Evolutionary conservation across 1,139 yeast species (phyloP).

Genomic region (Blastobotrys proliferans): DNA sequence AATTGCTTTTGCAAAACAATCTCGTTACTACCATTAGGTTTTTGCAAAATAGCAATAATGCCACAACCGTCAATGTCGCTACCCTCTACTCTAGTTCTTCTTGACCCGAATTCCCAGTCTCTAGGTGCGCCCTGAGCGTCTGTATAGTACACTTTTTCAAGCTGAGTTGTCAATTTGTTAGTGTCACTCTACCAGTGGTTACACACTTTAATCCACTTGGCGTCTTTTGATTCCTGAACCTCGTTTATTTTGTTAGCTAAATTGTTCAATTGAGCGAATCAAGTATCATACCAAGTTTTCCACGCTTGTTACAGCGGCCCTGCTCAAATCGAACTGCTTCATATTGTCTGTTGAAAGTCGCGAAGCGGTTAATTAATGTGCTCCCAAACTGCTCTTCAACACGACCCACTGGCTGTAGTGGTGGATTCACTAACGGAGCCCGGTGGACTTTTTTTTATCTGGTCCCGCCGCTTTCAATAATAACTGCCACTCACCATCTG

Average conservation of each 20-base stretch:
- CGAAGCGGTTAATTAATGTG: neutral
- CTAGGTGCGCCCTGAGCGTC: slow-evolving; percentile 39
- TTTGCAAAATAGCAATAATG: slow-evolving; percentile 64
- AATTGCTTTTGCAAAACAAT: slow-evolving; percentile 80
- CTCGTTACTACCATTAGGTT: slow-evolving; percentile 48
- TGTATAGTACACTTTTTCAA: slow-evolving; percentile 56
- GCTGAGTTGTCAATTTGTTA: too few relatives aligned
- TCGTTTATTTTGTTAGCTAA: slow-evolving; percentile 13
- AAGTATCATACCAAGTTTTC: slow-evolving; percentile 30
- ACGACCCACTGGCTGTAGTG: neutral
- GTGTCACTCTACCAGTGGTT: too few relatives aligned
- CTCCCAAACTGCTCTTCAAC: too few relatives aligned
- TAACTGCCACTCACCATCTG: too few relatives aligned
- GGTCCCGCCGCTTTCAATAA: too few relatives aligned
- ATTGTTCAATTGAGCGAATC: too few relatives aligned
- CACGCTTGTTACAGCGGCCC: slow-evolving; percentile 35
- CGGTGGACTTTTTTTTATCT: too few relatives aligned
- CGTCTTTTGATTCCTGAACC: slow-evolving; percentile 41
- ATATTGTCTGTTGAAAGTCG: neutral
- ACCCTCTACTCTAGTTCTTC: slow-evolving; percentile 70
- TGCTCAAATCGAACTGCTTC: slow-evolving; percentile 22
- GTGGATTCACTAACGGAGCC: neutral
- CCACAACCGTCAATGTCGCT: slow-evolving; percentile 78
- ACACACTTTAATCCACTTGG: slow-evolving; percentile 60
- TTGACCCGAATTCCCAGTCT: slow-evolving; percentile 88